Evolutionary conservation across 345 rosid genomes (phyloP), one percentile per base, ranked within the genome.

Genomic region (Mangifera indica): DNA sequence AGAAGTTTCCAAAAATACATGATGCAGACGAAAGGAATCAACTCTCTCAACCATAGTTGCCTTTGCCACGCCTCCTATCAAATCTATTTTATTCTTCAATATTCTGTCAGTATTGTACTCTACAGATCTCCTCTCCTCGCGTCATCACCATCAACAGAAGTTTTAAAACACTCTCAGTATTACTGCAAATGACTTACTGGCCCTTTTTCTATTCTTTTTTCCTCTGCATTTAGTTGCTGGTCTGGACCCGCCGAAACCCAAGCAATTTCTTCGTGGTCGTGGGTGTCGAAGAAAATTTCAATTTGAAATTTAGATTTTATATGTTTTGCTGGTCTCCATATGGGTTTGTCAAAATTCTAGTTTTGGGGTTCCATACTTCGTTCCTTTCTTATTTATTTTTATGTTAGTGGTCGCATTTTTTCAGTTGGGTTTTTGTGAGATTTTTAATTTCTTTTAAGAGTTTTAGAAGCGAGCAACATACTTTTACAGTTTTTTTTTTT

Each of bases 291-390:
- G 70, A 76, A 54, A 75, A 66, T 72, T 72, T 71, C 72, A 68
- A 75, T 79, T 68, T 63, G 25, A 55, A 61, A 24, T 79, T 52
- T 79, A 81, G 80, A 74, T 57, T 67, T 52, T 76, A 42, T 32
- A 58, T 67, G 46, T 49, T 40, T 42, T 60, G 66, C 57, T 49
- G 53, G 69, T 25, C 45, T 60, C 59, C 15, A 8, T 4, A 62
- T 65, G 75, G 70, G 70, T 76, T 71, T 76, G 74, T 52, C 26
- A 46, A 60, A 52, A 63, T 64, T 60, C 21, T 32, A 13, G 18
- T 29, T 12, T 25, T 58, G 17, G 15, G 0, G 22, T 14, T 69
- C 44, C 15, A 20, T 25, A 61, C 32, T 63, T 5, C 10, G 21
- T 20, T 40, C 53, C 25, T 58, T 26, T 29, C 78, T n/a, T 49